phyloP scores from a whole-genome alignment of 768 basidiomycete species.

The Amanita subjunquillea region DNA sequence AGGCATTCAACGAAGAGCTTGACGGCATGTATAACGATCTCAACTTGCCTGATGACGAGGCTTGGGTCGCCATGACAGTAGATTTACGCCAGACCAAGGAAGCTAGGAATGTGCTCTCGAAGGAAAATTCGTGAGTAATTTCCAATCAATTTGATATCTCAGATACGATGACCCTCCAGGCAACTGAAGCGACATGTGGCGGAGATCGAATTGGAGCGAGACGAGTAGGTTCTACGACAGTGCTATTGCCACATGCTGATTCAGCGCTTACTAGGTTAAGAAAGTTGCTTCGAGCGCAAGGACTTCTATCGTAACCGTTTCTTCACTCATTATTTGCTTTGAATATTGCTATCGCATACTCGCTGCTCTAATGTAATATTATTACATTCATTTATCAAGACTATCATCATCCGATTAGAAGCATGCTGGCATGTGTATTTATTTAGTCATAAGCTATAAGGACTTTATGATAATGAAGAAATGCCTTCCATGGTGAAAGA shows the following conservation, averaged over 20 bases:
- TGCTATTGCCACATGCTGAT: conserved; percentile 7
- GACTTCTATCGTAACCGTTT: conserved; percentile 24
- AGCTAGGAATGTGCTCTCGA: conserved; percentile 56
- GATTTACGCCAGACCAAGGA: conserved; percentile 74
- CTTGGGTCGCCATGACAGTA: conserved; percentile 66
- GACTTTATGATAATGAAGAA: not conserved
- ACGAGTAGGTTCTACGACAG: conserved; percentile 48
- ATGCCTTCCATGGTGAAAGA: not conserved
- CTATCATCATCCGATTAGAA: not conserved
- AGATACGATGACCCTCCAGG: conserved; percentile 24
- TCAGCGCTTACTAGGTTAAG: conserved; percentile 44
- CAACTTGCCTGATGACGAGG: conserved; percentile 73
- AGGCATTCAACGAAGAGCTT: conserved; percentile 94
- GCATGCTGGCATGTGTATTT: conserved; percentile 5
- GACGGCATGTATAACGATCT: conserved; percentile 86
- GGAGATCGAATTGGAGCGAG: conserved; percentile 64
- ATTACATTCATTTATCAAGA: conserved; percentile 2
- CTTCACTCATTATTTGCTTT: not conserved
- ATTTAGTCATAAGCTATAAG: conserved; percentile 1
- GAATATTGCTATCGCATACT: conserved; percentile 1
- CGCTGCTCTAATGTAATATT: conserved; percentile 5
- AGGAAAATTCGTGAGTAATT: conserved; percentile 69
- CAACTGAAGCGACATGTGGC: conserved; percentile 60
- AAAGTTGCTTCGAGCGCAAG: conserved; percentile 42
- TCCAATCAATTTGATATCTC: not conserved